A percentile compares a stretch with the other conserved stretches of the same genome.
These are phyloP conservation scores for Apiospora malaysiana DNA, from an alignment of 2,329 filamentous ascomycete species.

Conservation along the genomic window DNA sequence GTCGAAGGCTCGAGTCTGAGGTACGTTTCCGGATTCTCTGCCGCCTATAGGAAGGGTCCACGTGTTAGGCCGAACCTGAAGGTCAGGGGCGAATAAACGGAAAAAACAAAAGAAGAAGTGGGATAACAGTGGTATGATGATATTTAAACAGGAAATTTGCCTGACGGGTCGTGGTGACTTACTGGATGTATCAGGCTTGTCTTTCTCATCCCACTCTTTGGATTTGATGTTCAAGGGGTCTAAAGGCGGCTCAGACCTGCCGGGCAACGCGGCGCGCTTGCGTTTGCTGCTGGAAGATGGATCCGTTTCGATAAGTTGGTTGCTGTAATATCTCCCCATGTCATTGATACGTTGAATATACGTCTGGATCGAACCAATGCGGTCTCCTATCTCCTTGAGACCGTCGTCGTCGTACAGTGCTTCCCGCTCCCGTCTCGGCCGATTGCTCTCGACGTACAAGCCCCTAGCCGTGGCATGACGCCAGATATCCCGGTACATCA, in stretches of 20 bases:
- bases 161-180: background rate
- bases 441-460: background rate
- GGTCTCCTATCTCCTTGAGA: too few relatives aligned
- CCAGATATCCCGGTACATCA: background rate
- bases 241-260: too few relatives aligned
- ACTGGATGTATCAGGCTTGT: background rate
- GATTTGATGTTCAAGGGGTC: too few relatives aligned
- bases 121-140: background rate
- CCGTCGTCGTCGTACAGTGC: background rate
- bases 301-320: too few relatives aligned
- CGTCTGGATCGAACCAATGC: background rate
- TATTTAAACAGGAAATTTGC: background rate
- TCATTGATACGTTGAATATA: background rate
- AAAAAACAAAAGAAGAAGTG: background rate
- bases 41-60: background rate
- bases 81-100: background rate
- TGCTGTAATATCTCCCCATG: too few relatives aligned
- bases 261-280: too few relatives aligned
- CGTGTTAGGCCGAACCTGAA: background rate
- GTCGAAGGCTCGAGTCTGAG: background rate
- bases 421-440: background rate
- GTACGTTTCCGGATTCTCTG: background rate
- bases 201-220: background rate
- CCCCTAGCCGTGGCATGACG: background rate
- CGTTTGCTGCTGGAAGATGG: background rate